Evolutionary conservation across 108 stramenopile species (phyloP), one percentile per base, ranked within the genome.

Genomic region (Discostella stelligeroides): DNA sequence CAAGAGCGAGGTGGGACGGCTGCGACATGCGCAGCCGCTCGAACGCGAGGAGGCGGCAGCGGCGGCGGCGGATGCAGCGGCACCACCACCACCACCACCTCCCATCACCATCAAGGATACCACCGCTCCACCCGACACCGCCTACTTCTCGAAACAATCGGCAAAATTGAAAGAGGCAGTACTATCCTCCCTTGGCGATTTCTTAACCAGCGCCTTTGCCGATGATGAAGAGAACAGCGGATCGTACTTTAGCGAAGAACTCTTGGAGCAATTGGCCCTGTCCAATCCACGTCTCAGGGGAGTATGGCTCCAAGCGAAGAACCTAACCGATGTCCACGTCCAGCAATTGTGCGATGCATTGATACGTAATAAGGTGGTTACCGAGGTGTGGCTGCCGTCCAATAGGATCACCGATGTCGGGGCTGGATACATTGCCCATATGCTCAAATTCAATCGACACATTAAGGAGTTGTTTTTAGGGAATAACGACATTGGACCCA

Each of bases 381-480:
- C 71, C 34, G 78, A 79, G 66, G 78, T 79, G 13, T 79, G 78
- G 78, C 40, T 79, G 0, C 70, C 78, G 4, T 40, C 42, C 1
- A 79, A 79, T 34, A 29, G 28, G 7, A 79, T 79, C 48, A 79
- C 71, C 10, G 78, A 79, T 61, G 70, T 60, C 29, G 78, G 78
- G n/a, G 78, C 78, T 2, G 66, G 40, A 0, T 59, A 63, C 39
- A 48, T 79, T 39, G 77, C 77, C 47, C 70, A 70, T 27, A 67
- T 79, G 70, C 49, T 79, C 28, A 72, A 79, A 28, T 70, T 70
- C 43, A 79, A 79, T 24, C 45, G 59, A 18, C 41, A 29, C 49
- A 72, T 80, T 12, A 70, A 75, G 69, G 79, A 75, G 34, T 48
- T 80, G 8, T 70, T 70, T 38, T 50, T 80, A 34, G 79, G 73